phyloP scores from a whole-genome alignment of 805 yeast species.

The Candida coquimbonensis region DNA sequence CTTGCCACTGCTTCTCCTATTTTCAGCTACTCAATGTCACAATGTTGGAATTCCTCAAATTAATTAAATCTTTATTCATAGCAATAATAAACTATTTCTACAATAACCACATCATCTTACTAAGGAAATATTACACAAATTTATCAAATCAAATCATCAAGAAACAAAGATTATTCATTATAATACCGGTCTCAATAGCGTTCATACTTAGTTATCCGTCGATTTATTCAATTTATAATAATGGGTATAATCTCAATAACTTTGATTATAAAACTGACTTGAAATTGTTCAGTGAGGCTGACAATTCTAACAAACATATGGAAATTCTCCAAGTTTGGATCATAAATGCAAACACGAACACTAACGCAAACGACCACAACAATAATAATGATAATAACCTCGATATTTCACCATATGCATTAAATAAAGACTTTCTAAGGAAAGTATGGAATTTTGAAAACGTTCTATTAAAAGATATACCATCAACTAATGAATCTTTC shows the following conservation, averaged over 20 bases:
- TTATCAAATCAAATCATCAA: constrained; percentile 25
- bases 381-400: neutral
- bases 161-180: constrained; percentile 36
- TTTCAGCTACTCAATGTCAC: neutral
- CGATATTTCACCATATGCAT: constrained; percentile 17
- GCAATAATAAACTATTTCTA: constrained; percentile 14
- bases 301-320: neutral
- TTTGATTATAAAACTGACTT: constrained; percentile 3
- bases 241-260: neutral
- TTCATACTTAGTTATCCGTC: constrained; percentile 45
- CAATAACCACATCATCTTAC: constrained; percentile 7
- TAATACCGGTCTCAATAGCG: constrained; percentile 41
- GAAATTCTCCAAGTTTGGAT: constrained; percentile 4
- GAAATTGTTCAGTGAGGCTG: neutral
- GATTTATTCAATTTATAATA: constrained; percentile 26
- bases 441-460: constrained; percentile 31
- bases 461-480: constrained; percentile 21
- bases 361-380: neutral
- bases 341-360: too few relatives aligned
- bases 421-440: constrained; percentile 30
- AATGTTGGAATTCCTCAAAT: neutral
- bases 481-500: constrained; percentile 3
- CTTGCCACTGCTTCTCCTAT: too few relatives aligned
- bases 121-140: constrained; percentile 16
- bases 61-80: constrained; percentile 14